Percentiles rank a stretch among this genome's conserved stretches.
phyloP scores from a whole-genome alignment of 1,284 basidiomycete species.

The Mixia osmundae region DNA sequence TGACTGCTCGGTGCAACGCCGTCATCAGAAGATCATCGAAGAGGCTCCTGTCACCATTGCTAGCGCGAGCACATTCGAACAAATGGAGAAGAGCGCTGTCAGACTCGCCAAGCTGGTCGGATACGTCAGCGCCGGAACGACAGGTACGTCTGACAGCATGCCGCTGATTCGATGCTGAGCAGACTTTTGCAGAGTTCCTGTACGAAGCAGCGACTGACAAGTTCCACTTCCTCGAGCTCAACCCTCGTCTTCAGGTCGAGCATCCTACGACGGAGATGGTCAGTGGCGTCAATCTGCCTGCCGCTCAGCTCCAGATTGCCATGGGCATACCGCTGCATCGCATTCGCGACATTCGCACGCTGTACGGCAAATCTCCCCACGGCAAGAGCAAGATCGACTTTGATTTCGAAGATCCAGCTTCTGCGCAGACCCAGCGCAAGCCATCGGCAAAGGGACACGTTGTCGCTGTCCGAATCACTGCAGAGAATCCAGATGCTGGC shows the following conservation, averaged over 20 bases:
- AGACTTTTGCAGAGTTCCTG: constrained; percentile 36
- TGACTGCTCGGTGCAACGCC: constrained; percentile 96
- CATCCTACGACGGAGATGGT: constrained; percentile 99
- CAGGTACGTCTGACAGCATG: constrained; percentile 27
- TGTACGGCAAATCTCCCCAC: constrained; percentile 81
- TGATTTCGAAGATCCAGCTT: constrained; percentile 71
- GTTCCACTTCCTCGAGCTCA: constrained; percentile 96
- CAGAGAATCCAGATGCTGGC: constrained; percentile 98
- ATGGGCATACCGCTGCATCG: constrained; percentile 96
- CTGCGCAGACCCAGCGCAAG: constrained; percentile 71
- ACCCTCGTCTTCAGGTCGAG: constrained; percentile 98
- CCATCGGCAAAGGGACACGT: constrained; percentile 95
- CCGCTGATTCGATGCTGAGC: neutral
- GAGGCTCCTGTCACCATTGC: constrained; percentile 98
- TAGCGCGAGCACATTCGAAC: constrained; percentile 62
- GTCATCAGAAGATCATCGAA: constrained; percentile 99
- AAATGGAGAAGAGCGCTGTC: constrained; percentile 97
- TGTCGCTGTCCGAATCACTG: constrained; percentile 95
- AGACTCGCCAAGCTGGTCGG: constrained; percentile 93
- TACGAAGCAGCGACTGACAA: constrained; percentile 83
- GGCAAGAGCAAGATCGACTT: constrained; percentile 85
- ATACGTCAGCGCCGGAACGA: constrained; percentile 95
- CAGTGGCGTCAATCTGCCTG: constrained; percentile 89
- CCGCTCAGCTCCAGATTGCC: constrained; percentile 87
- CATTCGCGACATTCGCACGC: constrained; percentile 82